Conservation (phyloP, 352 stramenopile species). For the Globisporangium okanoganense region DNA sequence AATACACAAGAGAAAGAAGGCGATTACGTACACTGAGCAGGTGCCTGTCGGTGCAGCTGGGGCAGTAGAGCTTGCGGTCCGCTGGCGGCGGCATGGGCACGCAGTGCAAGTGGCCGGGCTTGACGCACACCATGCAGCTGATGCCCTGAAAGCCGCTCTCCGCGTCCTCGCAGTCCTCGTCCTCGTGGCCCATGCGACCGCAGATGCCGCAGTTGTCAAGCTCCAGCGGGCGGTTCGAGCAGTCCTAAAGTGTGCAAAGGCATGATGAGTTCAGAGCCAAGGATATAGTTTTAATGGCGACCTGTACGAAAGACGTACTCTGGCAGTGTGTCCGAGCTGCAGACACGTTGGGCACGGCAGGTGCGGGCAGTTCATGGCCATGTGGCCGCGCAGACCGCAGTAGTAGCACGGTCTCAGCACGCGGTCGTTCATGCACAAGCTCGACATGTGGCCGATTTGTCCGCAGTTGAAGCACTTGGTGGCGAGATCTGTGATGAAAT, state of each 20-base stretch:
- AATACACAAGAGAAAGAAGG: not conserved
- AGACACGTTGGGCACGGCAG: constrained; percentile 65
- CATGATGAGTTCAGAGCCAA: not conserved
- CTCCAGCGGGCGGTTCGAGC: constrained; percentile 41
- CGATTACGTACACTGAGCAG: constrained; percentile 22
- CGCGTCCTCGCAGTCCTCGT: constrained; percentile 36
- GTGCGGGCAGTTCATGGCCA: constrained; percentile 61
- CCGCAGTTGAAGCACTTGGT: constrained; percentile 86
- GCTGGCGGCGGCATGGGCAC: constrained; percentile 57
- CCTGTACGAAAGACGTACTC: constrained; percentile 22
- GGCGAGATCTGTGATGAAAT: constrained; percentile 77
- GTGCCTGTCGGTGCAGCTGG: constrained; percentile 61
- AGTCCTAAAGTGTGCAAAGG: constrained; percentile 31
- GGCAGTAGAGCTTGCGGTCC: constrained; percentile 68
- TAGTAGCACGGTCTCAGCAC: constrained; percentile 77
- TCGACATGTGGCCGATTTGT: constrained; percentile 73
- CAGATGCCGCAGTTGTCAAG: constrained; percentile 47
- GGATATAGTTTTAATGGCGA: not conserved
- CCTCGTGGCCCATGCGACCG: constrained; percentile 48
- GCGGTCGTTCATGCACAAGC: constrained; percentile 70
- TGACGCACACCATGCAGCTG: constrained; percentile 75
- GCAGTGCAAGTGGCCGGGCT: constrained; percentile 64
- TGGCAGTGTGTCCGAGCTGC: constrained; percentile 61
- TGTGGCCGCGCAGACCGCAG: constrained; percentile 70
- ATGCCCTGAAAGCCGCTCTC: constrained; percentile 23